Base-by-base conservation (phyloP, 352 stramenopile species). In the Phytophthora aleatoria region DNA sequence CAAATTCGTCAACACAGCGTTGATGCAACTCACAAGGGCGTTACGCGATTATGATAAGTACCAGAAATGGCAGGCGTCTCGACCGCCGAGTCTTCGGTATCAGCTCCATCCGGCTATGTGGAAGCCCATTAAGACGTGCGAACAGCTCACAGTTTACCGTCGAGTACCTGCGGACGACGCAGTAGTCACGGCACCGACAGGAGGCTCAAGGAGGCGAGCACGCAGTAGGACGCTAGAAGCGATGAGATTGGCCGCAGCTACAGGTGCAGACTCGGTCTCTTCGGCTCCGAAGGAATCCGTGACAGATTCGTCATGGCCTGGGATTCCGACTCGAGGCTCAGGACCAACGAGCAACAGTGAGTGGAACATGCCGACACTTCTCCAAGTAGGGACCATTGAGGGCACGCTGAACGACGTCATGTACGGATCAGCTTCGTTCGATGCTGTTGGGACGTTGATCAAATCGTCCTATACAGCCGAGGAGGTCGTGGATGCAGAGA, bases 391-490 rank as follows among this genome's bases (percentile, higher is more conserved):
- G 48, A 82, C 71, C 5, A 67, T 83, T 26, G 69, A 78, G 9
- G 77, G 77, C 3, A 71, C 75, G 7, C 44, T 87, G 15, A 68
- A 87, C 31, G 77, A 87, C 56, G 69, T 84, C 57, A 74, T 87
- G 74, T 80, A 76, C 45, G 75, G 77, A 15, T 67, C 58, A 1
- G 54, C 69, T 27, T 72, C 73, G 8, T 67, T 67, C 24, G 60
- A 73, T 3, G 56, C 48, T 1, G 42, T 65, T n/a, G 60, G 50
- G 5, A 74, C 73, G 48, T 60, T 79, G 11, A 67, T 79, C 20
- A 68, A 66, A 30, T 72, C 73, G 2, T 57, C 51, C 1, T 78
- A 76, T 45, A 69, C 61, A 26, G 57, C 54, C 13, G 71, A 81
- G 44, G 54, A 73, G 5, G 56, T 81, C 8, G 66, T 74, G 8